Evolutionary conservation across 192 early-diverging fungal species (phyloP).

Genomic region (Thamnidium elegans): DNA sequence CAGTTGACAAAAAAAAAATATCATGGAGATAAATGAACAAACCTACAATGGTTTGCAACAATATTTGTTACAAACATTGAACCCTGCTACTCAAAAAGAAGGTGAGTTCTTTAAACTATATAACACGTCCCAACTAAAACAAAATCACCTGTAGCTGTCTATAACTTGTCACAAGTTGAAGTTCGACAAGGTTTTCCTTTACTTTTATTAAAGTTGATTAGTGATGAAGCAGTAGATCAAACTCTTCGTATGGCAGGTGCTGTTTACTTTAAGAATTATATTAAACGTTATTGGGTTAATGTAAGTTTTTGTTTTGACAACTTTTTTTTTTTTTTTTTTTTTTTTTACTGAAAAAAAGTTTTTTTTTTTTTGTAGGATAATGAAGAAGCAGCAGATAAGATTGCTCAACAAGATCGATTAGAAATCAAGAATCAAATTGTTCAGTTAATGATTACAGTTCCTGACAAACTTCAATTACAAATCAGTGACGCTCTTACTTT

Average conservation of each 20-base stretch:
- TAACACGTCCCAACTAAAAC: background rate
- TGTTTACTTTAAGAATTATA: slow-evolving; percentile 96
- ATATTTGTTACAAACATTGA: slow-evolving; percentile 46
- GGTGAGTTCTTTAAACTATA: slow-evolving; percentile 17
- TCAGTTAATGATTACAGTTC: slow-evolving; percentile 78
- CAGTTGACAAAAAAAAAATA: background rate
- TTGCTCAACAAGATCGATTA: slow-evolving; percentile 62
- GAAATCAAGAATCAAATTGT: slow-evolving; percentile 86
- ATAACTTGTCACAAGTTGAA: slow-evolving; percentile 52
- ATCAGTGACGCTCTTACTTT: slow-evolving; percentile 90
- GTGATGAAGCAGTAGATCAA: slow-evolving; percentile 51
- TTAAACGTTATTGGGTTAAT: slow-evolving; percentile 81
- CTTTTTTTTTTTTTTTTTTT: slow-evolving; percentile 8
- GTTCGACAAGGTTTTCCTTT: slow-evolving; percentile 62
- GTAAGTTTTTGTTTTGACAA: slow-evolving; percentile 19
- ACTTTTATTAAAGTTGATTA: slow-evolving; percentile 74
- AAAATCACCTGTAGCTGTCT: slow-evolving; percentile 53
- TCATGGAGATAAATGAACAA: slow-evolving; percentile 18
- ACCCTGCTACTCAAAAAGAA: slow-evolving; percentile 41
- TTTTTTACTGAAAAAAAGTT: slow-evolving; percentile 16
- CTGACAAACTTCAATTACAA: slow-evolving; percentile 79
- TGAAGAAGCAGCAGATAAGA: slow-evolving; percentile 50
- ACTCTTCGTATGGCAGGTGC: slow-evolving; percentile 76
- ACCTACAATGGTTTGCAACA: slow-evolving; percentile 26
- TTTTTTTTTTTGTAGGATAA: slow-evolving; percentile 45